Percentiles rank a stretch among this genome's conserved stretches.
These are phyloP conservation scores for Ceratobasidium sp. DNA, from an alignment of 1,284 basidiomycete genomes.

Conservation along the genomic window DNA sequence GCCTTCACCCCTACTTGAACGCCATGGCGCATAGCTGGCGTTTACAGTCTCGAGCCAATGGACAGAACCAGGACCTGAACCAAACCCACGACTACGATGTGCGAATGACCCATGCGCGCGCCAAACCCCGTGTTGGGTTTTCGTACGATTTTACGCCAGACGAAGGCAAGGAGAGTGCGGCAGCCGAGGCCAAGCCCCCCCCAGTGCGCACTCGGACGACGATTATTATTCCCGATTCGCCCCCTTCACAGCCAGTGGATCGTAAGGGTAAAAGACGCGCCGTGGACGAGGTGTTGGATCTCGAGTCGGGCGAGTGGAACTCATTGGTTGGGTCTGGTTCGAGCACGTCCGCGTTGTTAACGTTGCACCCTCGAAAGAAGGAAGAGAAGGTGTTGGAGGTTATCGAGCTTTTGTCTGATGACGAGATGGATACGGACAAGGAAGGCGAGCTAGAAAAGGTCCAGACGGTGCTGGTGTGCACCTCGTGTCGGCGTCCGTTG, in stretches of 20 bases:
- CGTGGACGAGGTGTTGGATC: conserved; percentile 2
- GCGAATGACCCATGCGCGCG: conserved; percentile 38
- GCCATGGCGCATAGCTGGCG: neutral
- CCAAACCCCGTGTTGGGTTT: conserved; percentile 22
- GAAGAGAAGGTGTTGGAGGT: conserved; percentile 8
- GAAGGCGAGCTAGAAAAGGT: neutral
- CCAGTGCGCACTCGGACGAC: conserved; percentile 26
- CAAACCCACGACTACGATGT: conserved; percentile 24
- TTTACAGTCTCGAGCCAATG: neutral
- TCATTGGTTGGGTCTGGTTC: neutral
- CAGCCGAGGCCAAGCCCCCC: neutral
- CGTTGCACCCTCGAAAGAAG: neutral
- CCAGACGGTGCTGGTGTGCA: conserved; percentile 16
- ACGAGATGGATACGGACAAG: neutral
- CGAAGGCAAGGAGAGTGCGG: conserved; percentile 7
- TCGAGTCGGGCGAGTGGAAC: conserved; percentile 9
- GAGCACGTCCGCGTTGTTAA: neutral
- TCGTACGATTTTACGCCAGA: conserved; percentile 32
- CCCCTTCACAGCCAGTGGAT: conserved; percentile 15
- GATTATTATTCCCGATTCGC: conserved; percentile 41
- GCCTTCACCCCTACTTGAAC: too few species aligned
- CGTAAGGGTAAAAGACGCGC: conserved; percentile 21
- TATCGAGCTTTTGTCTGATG: conserved; percentile 23
- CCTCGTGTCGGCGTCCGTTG: conserved; percentile 26
- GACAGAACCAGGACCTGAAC: neutral